Evolutionary conservation across 352 stramenopile genomes (phyloP).

Genomic region (Phytopythium chamaehyphon): DNA sequence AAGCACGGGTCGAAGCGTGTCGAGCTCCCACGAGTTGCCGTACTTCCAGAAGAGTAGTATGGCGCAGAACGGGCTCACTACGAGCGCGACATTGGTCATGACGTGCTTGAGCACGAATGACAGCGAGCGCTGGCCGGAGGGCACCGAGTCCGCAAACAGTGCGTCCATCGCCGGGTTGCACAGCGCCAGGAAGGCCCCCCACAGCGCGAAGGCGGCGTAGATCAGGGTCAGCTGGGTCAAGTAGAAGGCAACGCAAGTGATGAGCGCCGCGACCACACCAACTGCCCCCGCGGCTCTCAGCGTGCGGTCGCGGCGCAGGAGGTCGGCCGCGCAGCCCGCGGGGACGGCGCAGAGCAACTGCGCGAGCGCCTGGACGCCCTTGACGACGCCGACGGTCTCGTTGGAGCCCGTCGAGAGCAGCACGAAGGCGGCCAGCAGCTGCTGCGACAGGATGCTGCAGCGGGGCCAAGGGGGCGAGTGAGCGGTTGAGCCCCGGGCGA

Average conservation of each 20-base stretch:
- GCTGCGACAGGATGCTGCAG: conserved; percentile 48
- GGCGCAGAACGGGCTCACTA: conserved; percentile 49
- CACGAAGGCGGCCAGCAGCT: conserved; percentile 56
- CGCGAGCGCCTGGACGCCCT: conserved; percentile 42
- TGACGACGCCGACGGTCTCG: conserved; percentile 33
- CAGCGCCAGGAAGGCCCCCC: conserved; percentile 76
- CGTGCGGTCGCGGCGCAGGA: conserved; percentile 46
- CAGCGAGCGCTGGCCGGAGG: conserved; percentile 51
- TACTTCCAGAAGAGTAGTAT: conserved; percentile 70
- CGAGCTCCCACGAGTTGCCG: conserved; percentile 73
- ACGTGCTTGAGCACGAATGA: conserved; percentile 78
- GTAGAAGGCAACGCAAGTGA: conserved; percentile 44
- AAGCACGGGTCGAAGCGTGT: conserved; percentile 59
- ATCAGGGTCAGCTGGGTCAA: conserved; percentile 40
- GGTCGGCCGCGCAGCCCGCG: conserved; percentile 52
- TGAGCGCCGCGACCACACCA: conserved; percentile 29
- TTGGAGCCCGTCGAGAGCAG: conserved; percentile 53
- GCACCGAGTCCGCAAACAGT: conserved; percentile 83
- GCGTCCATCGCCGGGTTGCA: conserved; percentile 74
- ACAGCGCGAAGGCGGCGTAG: conserved; percentile 65
- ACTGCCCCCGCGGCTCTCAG: conserved; percentile 32
- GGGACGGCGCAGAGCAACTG: conserved; percentile 53
- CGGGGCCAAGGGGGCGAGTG: background rate
- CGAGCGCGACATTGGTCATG: conserved; percentile 43
- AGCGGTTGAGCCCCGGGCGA: background rate